These are phyloP conservation scores for Punica granatum DNA, from an alignment of 345 rosid species.

Conservation along the genomic window DNA sequence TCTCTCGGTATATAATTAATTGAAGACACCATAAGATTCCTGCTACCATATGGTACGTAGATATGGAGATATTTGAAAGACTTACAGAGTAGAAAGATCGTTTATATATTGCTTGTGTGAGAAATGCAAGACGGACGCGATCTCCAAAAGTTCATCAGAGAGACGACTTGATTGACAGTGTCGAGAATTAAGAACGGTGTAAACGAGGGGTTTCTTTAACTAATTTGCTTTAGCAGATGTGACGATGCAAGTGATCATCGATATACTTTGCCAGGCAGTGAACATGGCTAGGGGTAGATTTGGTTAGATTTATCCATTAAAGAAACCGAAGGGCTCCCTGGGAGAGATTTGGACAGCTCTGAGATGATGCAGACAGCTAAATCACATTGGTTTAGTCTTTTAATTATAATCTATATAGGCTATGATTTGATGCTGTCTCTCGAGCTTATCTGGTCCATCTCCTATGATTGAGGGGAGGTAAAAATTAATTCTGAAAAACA, in stretches of 20 bases:
- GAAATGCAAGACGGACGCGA: too few relatives aligned
- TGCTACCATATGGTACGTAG: too few relatives aligned
- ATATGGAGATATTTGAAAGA: too few relatives aligned
- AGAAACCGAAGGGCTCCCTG: constrained; percentile 7
- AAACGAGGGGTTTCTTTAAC: neutral
- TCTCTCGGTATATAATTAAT: too few relatives aligned
- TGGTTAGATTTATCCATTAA: neutral
- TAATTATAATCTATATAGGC: neutral
- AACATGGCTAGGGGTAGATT: neutral
- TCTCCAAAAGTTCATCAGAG: too few relatives aligned
- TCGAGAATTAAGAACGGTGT: neutral
- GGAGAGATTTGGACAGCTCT: constrained; percentile 29
- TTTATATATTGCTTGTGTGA: too few relatives aligned
- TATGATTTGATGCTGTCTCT: constrained; percentile 16
- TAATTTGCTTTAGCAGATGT: neutral
- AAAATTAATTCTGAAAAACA: neutral
- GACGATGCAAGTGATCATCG: neutral
- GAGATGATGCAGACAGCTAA: constrained; percentile 36
- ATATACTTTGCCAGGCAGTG: neutral
- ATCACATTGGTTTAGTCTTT: constrained; percentile 9
- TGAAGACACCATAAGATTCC: neutral
- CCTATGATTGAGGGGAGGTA: neutral
- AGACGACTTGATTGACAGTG: neutral
- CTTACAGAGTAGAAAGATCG: too few relatives aligned
- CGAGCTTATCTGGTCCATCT: neutral